Conservation (phyloP, 352 stramenopile genomes). For the Phytophthora pistaciae region DNA sequence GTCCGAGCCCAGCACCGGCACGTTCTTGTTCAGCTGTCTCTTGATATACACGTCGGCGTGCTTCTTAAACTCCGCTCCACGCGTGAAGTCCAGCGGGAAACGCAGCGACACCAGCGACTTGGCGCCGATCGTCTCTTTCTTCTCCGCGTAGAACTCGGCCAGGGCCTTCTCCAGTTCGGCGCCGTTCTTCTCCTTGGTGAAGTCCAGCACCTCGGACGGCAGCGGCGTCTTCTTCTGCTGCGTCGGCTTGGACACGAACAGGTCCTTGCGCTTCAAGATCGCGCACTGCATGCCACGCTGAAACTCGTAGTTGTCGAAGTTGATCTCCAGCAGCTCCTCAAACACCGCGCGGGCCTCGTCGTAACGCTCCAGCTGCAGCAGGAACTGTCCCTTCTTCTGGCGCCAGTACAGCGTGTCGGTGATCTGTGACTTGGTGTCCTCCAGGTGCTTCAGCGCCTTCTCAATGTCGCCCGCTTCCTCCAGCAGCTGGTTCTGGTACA, state of each 20-base stretch:
- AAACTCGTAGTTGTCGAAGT: conserved; percentile 93
- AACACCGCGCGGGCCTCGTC: conserved; percentile 76
- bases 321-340: conserved; percentile 82
- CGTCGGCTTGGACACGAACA: conserved; percentile 47
- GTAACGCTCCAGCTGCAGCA: conserved; percentile 70
- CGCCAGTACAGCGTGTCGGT: conserved; percentile 81
- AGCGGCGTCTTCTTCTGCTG: conserved; percentile 45
- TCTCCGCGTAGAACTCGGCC: conserved; percentile 54
- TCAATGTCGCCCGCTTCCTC: conserved; percentile 91
- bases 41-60: conserved; percentile 71
- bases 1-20: conserved; percentile 95
- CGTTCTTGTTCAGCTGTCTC: conserved; percentile 88
- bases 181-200: conserved; percentile 50
- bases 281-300: conserved; percentile 89
- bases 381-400: conserved; percentile 79
- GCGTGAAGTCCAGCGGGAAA: conserved; percentile 93
- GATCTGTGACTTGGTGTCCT: conserved; percentile 79
- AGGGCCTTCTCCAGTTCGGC: conserved; percentile 64
- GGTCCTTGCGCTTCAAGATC: conserved; percentile 64
- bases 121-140: conserved; percentile 58
- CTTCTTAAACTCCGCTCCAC: conserved; percentile 78
- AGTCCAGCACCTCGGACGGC: conserved; percentile 63
- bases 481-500: conserved; percentile 97
- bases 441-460: conserved; percentile 88
- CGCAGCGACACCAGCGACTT: conserved; percentile 87